A percentile compares a stretch with the other conserved stretches of the same genome.
These are phyloP conservation scores for sorghum (Sorghum bicolor) DNA, from an alignment of 176 grass and related monocot genomes.

Conservation along the genomic window DNA sequence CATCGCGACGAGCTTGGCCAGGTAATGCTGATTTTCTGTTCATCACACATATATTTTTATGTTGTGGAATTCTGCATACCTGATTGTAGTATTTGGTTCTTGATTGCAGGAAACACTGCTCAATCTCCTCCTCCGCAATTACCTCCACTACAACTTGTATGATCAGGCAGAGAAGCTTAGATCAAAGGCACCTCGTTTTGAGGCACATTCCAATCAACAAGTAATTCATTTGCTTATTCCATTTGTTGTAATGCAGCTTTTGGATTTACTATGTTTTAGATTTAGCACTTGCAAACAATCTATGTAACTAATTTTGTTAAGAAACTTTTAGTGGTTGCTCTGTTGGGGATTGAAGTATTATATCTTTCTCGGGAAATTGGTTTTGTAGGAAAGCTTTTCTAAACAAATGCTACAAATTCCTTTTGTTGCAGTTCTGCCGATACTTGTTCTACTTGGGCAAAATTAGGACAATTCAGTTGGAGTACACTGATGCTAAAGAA, in stretches of 20 bases:
- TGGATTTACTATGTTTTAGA: neutral
- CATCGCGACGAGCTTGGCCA: conserved; percentile 81
- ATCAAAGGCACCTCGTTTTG: conserved; percentile 92
- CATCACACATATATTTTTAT: neutral
- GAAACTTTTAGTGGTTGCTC: neutral
- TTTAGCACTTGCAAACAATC: neutral
- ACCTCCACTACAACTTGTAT: conserved; percentile 93
- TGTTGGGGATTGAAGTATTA: neutral
- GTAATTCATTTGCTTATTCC: conserved; percentile 25
- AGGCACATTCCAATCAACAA: conserved; percentile 92
- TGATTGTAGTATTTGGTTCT: neutral
- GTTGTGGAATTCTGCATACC: neutral
- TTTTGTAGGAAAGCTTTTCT: neutral
- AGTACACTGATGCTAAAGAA: conserved; percentile 92
- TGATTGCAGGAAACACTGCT: conserved; percentile 76
- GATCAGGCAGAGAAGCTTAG: conserved; percentile 92
- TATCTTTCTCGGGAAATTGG: neutral
- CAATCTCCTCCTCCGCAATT: conserved; percentile 97
- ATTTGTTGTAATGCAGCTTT: neutral
- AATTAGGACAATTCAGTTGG: conserved; percentile 91
- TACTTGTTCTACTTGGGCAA: conserved; percentile 90
- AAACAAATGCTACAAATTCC: neutral
- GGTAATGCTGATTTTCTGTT: conserved; percentile 37
- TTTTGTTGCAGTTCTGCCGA: conserved; percentile 63
- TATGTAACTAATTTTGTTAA: neutral